Conservation (phyloP, 352 stramenopile species). For the Globisporangium paddicum region DNA sequence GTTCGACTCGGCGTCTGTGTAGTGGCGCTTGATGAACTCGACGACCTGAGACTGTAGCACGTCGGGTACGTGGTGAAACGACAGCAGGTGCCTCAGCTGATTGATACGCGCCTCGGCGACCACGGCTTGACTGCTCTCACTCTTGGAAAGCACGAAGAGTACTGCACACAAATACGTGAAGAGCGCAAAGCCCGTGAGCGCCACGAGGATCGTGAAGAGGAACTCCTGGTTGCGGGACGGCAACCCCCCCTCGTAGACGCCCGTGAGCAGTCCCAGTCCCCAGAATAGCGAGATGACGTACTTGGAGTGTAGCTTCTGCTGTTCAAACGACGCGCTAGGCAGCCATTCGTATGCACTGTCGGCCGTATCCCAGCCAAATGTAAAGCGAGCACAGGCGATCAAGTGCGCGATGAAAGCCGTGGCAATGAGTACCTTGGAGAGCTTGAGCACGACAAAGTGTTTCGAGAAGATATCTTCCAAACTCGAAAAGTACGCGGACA, state of each 20-base stretch:
- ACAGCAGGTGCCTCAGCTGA: slow-evolving; percentile 52
- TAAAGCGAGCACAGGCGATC: slow-evolving; percentile 45
- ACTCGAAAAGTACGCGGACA: slow-evolving; percentile 34
- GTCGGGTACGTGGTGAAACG: slow-evolving; percentile 41
- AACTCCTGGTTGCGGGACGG: slow-evolving; percentile 35
- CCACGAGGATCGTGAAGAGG: slow-evolving; percentile 50
- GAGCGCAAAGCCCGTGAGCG: slow-evolving; percentile 41
- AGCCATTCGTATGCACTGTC: slow-evolving; percentile 25
- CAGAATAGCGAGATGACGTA: slow-evolving; percentile 58
- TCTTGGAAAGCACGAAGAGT: slow-evolving; percentile 69
- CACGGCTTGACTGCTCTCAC: slow-evolving; percentile 40
- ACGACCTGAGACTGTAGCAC: slow-evolving; percentile 31
- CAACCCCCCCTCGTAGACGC: slow-evolving; percentile 46
- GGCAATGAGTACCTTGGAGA: slow-evolving; percentile 38
- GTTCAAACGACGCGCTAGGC: slow-evolving; percentile 4
- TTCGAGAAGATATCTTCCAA: slow-evolving; percentile 53
- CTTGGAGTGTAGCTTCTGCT: slow-evolving; percentile 8
- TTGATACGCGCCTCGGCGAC: slow-evolving; percentile 43
- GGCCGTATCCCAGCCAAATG: slow-evolving; percentile 36
- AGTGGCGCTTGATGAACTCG: slow-evolving; percentile 26
- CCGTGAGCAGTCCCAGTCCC: slow-evolving; percentile 44
- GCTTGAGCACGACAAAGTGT: slow-evolving; percentile 49
- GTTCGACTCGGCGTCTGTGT: slow-evolving; percentile 40
- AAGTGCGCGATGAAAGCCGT: slow-evolving; percentile 39
- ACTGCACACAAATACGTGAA: slow-evolving; percentile 60